phyloP scores from a whole-genome alignment of 768 basidiomycete species.

The Rubroboletus pulcherrimus region DNA sequence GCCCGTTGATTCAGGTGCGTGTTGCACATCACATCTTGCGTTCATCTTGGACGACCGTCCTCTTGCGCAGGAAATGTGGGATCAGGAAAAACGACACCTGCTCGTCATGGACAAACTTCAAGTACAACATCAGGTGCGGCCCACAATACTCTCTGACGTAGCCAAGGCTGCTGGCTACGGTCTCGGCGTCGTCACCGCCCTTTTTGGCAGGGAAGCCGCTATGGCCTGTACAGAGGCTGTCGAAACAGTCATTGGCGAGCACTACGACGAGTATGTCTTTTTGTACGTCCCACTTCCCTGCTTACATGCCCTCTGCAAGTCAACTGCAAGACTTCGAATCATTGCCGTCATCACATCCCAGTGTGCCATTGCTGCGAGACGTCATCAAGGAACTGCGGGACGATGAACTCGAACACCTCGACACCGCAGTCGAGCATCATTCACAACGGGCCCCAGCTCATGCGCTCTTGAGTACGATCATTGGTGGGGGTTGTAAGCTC shows the following conservation, averaged over 20 bases:
- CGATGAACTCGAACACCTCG: constrained; percentile 92
- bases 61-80: constrained; percentile 86
- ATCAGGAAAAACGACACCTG: constrained; percentile 91
- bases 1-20: constrained; percentile 72
- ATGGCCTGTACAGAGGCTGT: constrained; percentile 99
- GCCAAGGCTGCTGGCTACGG: constrained; percentile 88
- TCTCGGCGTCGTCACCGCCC: constrained; percentile 78
- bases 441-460: constrained; percentile 91
- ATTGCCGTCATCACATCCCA: constrained; percentile 66
- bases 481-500: constrained; percentile 82
- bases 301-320: constrained; percentile 38
- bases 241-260: constrained; percentile 96
- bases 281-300: neutral
- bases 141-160: constrained; percentile 77
- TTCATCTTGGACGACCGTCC: constrained; percentile 2
- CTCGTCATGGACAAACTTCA: constrained; percentile 82
- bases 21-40: neutral
- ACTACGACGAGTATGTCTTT: constrained; percentile 88
- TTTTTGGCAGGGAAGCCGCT: constrained; percentile 88
- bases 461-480: constrained; percentile 78
- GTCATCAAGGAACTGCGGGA: constrained; percentile 85
- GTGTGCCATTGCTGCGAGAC: constrained; percentile 66
- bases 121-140: constrained; percentile 77
- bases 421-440: constrained; percentile 83
- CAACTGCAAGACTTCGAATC: constrained; percentile 75